A percentile compares a stretch with the other conserved stretches of the same genome.
Conservation (phyloP, 106 monocot genomes). For the Dendrobium nobile region DNA sequence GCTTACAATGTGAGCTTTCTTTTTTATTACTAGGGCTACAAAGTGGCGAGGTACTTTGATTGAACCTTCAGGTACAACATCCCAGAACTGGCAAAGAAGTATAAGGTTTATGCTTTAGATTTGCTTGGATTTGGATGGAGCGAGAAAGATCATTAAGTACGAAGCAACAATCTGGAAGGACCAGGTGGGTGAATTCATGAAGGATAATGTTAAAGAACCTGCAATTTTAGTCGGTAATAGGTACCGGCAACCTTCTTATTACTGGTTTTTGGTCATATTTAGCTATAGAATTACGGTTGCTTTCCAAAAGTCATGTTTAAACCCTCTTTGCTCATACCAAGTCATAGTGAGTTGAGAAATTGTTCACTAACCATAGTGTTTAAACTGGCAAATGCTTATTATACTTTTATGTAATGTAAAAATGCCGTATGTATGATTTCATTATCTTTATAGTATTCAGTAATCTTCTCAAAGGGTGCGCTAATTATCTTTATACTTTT, state of each 20-base stretch:
- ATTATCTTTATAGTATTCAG: background rate
- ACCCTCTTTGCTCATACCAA: too few species aligned
- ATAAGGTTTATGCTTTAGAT: conserved; percentile 94
- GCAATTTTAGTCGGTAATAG: conserved; percentile 90
- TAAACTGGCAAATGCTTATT: background rate
- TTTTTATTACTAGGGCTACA: too few species aligned
- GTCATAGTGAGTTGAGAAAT: background rate
- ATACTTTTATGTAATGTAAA: background rate
- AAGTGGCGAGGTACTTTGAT: background rate
- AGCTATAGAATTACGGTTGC: background rate
- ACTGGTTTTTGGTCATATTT: background rate
- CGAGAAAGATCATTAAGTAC: conserved; percentile 89
- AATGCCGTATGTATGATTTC: background rate
- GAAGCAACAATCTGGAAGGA: conserved; percentile 88
- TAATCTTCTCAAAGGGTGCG: background rate
- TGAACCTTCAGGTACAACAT: conserved; percentile 75
- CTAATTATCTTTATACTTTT: background rate
- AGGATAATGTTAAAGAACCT: conserved; percentile 88
- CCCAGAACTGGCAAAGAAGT: conserved; percentile 79
- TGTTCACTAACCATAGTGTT: background rate
- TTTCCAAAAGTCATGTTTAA: background rate
- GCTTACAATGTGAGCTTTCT: background rate
- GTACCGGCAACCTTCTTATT: conserved; percentile 17
- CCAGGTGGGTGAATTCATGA: conserved; percentile 83
- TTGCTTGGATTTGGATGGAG: conserved; percentile 98